phyloP scores from a whole-genome alignment of 2,329 filamentous ascomycete genomes.

The Gaeumannomyces sp. region DNA sequence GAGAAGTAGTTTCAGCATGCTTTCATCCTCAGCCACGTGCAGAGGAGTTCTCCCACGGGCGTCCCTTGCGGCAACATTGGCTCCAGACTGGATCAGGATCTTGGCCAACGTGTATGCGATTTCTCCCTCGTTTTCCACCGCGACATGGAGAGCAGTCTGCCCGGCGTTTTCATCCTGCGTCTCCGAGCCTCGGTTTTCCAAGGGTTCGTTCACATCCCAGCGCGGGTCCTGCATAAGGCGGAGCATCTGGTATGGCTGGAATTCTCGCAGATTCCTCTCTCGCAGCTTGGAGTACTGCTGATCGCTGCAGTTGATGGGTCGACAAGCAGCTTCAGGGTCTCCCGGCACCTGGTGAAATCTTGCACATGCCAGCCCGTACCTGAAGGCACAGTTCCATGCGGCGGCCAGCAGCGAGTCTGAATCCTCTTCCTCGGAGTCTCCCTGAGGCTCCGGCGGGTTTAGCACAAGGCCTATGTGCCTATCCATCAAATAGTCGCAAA shows the following conservation, averaged over 20 bases:
- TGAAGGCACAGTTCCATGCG: background rate
- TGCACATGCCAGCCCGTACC: background rate
- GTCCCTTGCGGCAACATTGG: background rate
- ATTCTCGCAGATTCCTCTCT: background rate
- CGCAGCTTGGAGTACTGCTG: background rate
- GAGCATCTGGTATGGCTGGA: background rate
- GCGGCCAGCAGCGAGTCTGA: background rate
- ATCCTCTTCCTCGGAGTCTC: background rate
- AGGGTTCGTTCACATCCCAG: background rate
- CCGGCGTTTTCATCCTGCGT: background rate
- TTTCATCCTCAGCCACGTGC: background rate
- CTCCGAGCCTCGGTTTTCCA: background rate
- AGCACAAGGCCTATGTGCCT: background rate
- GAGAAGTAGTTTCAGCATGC: conserved; percentile 1
- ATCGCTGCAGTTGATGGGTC: conserved; percentile 5
- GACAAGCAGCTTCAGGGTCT: background rate
- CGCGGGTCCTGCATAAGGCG: conserved; percentile 8
- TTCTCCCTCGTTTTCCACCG: background rate
- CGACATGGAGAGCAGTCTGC: conserved; percentile 8
- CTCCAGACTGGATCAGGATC: conserved; percentile 1
- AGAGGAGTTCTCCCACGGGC: conserved; percentile 4
- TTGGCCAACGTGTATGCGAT: background rate
- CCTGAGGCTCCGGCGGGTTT: background rate
- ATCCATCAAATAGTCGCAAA: background rate
- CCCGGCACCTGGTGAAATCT: background rate